Base-by-base conservation (phyloP, 2,329 filamentous ascomycete genomes). In the Penicillium sp. region DNA sequence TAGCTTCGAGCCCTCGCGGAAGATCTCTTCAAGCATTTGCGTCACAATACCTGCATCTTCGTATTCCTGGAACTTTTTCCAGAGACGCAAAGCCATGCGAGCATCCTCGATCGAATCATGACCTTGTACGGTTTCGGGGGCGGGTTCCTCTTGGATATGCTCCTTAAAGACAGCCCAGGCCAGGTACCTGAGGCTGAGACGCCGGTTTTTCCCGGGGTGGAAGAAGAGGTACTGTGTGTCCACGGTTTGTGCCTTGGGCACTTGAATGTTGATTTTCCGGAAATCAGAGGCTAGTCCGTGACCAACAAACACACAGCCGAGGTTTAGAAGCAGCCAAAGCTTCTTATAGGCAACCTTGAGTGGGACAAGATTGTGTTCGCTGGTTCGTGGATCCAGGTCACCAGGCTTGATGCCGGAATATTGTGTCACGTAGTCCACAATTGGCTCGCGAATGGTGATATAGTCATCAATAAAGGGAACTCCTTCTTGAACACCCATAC, bases 31-130 rank as follows among this genome's bases (percentile, higher is more conserved):
- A 46, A 97, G 81, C 79, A 94, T 94, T 35, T 85, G 80, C 66
- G 94, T 87, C 50, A 96, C 78, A 5, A 96, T 86, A 0, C 92
- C 93, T 0, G 90, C 91, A 63, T 95, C 91, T 50, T 88, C 81
- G 67, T 90, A 97, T 75, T 97, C 92, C 61, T 90, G 82, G 73
- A 92, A 97, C 72, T 96, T 97, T 43, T 89, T 84, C 82, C 85
- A 99, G 9, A 99, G 80, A 70, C 91, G 90, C 39, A 97, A 80
- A 0, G 95, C 94, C 39, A 93, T 97, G 26, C 89, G 84, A 0
- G 94, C 92, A 72, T 99, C 94, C 74, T 97, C 94, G 64, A 99
- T 95, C 11, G 89, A 93, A 74, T 99, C 94, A 74, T 99, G 95
- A 6, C 77, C 77, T 44, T 79, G 74, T 37, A 64, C 65, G n/a